Percentiles rank a stretch among this genome's conserved stretches.
Conservation (phyloP, 305 asterid species). For the Solanum chacoense region DNA sequence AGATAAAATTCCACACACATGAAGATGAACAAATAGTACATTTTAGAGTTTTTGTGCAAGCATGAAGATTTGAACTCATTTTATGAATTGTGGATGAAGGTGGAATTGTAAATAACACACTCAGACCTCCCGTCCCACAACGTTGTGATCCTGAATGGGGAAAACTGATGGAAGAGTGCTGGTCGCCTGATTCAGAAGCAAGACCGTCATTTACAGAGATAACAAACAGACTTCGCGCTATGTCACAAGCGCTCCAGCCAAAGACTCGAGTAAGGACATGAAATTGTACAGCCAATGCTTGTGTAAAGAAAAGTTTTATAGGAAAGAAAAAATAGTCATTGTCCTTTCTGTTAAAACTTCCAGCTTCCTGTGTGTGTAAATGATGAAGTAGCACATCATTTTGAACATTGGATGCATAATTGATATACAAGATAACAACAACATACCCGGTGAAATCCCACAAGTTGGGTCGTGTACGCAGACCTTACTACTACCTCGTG, state of each 20-base stretch:
- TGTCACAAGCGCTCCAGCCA: constrained; percentile 54
- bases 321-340: not conserved
- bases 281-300: constrained; percentile 1
- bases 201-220: constrained; percentile 87
- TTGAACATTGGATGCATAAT: not conserved
- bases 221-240: constrained; percentile 52
- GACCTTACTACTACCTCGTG: not conserved
- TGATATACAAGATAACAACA: not conserved
- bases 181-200: constrained; percentile 66
- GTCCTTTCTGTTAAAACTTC: not conserved
- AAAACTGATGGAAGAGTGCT: constrained; percentile 84
- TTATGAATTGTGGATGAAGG: constrained; percentile 27
- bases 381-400: not conserved
- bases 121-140: constrained; percentile 80
- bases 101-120: constrained; percentile 77
- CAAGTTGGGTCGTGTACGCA: not conserved
- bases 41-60: not conserved
- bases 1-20: not conserved
- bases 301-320: not conserved
- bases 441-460: not conserved
- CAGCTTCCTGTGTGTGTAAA: not conserved
- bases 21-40: not conserved
- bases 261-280: constrained; percentile 51
- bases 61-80: not conserved
- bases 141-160: constrained; percentile 77